phyloP scores from a whole-genome alignment of 2,329 filamentous ascomycete species.

The Monosporascus sp. region DNA sequence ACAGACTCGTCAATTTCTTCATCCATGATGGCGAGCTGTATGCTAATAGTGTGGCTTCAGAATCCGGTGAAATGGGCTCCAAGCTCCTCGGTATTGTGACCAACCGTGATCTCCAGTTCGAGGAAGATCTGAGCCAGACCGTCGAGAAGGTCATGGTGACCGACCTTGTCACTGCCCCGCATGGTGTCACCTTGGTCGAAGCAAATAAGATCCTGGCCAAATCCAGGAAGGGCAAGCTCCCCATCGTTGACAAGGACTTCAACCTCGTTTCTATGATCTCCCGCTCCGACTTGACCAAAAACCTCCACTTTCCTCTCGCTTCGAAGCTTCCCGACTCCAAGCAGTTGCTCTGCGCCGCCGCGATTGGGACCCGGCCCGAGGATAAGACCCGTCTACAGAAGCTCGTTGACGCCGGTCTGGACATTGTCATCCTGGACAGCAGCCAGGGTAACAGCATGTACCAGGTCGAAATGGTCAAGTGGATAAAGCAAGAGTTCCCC shows the following conservation, averaged over 20 bases:
- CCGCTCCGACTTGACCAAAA: constrained; percentile 96
- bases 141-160: constrained; percentile 93
- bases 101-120: constrained; percentile 96
- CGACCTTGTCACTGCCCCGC: constrained; percentile 81
- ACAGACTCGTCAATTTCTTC: constrained; percentile 3
- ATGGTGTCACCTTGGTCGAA: constrained; percentile 78
- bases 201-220: constrained; percentile 90
- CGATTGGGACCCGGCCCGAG: constrained; percentile 90
- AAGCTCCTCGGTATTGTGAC: constrained; percentile 98
- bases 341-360: constrained; percentile 91
- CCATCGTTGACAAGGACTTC: constrained; percentile 77
- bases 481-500: constrained; percentile 83
- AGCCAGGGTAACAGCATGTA: constrained; percentile 98
- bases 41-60: constrained; percentile 49
- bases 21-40: constrained; percentile 6
- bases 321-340: constrained; percentile 97
- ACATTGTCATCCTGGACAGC: constrained; percentile 92
- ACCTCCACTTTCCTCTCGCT: constrained; percentile 91
- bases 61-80: constrained; percentile 86
- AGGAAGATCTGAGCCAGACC: constrained; percentile 65
- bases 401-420: constrained; percentile 89
- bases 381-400: constrained; percentile 83
- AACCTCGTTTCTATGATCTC: constrained; percentile 91
- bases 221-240: constrained; percentile 98
- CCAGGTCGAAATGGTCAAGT: constrained; percentile 98